Base-by-base conservation (phyloP, 2,329 filamentous ascomycete genomes). In the Trichoderma sp. region DNA sequence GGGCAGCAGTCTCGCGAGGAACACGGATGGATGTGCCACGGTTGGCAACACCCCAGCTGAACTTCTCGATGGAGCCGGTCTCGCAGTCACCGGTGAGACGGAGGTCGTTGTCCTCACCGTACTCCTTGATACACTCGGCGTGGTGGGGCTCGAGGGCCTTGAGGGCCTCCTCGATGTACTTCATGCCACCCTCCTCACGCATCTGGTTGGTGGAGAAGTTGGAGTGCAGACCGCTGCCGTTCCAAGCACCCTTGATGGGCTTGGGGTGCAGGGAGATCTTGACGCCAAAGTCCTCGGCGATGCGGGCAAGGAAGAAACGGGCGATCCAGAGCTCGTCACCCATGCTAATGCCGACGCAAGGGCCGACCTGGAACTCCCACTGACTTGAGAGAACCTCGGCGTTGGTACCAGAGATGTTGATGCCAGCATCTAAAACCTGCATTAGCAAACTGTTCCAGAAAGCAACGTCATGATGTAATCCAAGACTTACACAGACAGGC, bases 311-410 rank as follows among this genome's bases (percentile, higher is more conserved):
- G 79, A 96, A 88, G 87, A 94, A 96, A 76, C 93, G 92, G 3
- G 83, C 78, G 79, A 97, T 87, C 96, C 95, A 98, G 79, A 99
- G 93, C 81, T 98, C 91, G 83, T 99, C 96, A 83, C 96, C 96
- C 88, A 98, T 92, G 81, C 91, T 86, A 78, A 98, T 98, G 75
- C 94, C 95, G 69, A 86, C 83, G 84, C 93, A 97, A 75, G 95
- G 95, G 71, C 95, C 95, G 78, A 98, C 93, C 82, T 98, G 95
- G 90, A 93, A 98, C 84, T 98, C 95, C 95, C 95, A 98, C 85
- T 98, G 95, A 73, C 93, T 94, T 75, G 94, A 93, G 93, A 98
- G 97, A 80, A 99, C 96, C 88, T 99, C 96, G 76, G 96, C 96
- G 84, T 99, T 99, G 86, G 96, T 98, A 80, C 96, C 96, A 30